Conservation (phyloP, 2,329 filamentous ascomycete species). For the Blumeria graminis region DNA sequence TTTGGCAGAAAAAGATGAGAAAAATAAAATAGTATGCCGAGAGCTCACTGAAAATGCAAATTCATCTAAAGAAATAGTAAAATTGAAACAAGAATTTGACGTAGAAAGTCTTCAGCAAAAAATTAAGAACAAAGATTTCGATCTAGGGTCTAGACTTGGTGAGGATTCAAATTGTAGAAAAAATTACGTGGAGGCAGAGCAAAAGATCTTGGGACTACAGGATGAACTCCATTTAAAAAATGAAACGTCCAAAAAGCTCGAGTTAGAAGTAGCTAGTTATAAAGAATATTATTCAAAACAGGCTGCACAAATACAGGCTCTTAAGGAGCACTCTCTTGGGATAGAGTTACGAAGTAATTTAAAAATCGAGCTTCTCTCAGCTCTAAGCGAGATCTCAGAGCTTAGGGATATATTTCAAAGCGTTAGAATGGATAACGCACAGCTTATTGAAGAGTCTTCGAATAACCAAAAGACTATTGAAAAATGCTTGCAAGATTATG, state of each 20-base stretch:
- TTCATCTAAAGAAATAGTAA: slow-evolving; percentile 4
- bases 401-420: slow-evolving; percentile 3
- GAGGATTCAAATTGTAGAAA: not conserved
- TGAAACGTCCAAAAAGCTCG: not conserved
- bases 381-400: slow-evolving; percentile 3
- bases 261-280: slow-evolving; percentile 3
- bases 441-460: not conserved
- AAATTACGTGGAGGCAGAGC: not conserved
- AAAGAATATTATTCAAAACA: slow-evolving; percentile 5
- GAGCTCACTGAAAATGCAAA: slow-evolving; percentile 6
- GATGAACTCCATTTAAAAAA: not conserved
- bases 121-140: slow-evolving; percentile 3
- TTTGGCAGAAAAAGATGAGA: slow-evolving; percentile 6
- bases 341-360: not conserved
- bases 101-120: slow-evolving; percentile 6
- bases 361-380: not conserved
- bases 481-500: not conserved
- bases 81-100: slow-evolving; percentile 5
- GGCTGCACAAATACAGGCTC: slow-evolving; percentile 1
- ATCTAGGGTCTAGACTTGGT: not conserved
- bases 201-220: slow-evolving; percentile 2
- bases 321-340: slow-evolving; percentile 2
- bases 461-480: slow-evolving; percentile 2
- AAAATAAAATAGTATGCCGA: slow-evolving; percentile 10
- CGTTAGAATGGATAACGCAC: slow-evolving; percentile 1